These are phyloP conservation scores for Lithospermum erythrorhizon DNA, from an alignment of 257 asterid species.

Conservation along the genomic window DNA sequence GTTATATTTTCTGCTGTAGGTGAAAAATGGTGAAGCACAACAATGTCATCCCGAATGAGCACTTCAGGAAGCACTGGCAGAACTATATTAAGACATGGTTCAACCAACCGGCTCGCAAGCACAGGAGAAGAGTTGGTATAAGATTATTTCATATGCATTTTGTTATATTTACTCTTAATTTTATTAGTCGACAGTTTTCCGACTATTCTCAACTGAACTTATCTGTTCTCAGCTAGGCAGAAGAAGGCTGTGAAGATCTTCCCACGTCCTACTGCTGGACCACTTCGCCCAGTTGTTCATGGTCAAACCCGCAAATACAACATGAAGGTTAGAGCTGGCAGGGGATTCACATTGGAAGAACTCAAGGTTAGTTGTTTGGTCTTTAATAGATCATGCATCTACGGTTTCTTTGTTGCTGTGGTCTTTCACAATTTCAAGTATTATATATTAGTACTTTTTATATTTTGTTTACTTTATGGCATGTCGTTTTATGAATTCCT, in stretches of 20 bases:
- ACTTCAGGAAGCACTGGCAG: conserved; percentile 80
- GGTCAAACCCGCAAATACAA: conserved; percentile 69
- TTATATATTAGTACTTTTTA: no score
- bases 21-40: conserved; percentile 65
- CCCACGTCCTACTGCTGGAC: conserved; percentile 69
- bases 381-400: no score
- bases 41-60: conserved; percentile 67
- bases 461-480: no score
- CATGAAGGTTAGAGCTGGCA: conserved; percentile 68
- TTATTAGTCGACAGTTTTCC: no score
- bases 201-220: neutral
- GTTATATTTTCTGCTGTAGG: conserved; percentile 14
- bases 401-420: no score
- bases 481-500: no score
- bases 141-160: neutral
- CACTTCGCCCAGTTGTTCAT: conserved; percentile 62
- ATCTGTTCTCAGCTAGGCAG: conserved; percentile 40
- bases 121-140: conserved; percentile 58
- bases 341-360: conserved; percentile 66
- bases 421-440: no score
- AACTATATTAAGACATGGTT: conserved; percentile 71
- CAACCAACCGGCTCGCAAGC: conserved; percentile 78
- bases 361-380: conserved; percentile 34
- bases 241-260: conserved; percentile 62
- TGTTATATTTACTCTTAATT: neutral